Percentiles rank a stretch among this genome's conserved stretches.
Evolutionary conservation across 495 filamentous ascomycete species (phyloP).

Genomic region (Lepidopterella palustris): DNA sequence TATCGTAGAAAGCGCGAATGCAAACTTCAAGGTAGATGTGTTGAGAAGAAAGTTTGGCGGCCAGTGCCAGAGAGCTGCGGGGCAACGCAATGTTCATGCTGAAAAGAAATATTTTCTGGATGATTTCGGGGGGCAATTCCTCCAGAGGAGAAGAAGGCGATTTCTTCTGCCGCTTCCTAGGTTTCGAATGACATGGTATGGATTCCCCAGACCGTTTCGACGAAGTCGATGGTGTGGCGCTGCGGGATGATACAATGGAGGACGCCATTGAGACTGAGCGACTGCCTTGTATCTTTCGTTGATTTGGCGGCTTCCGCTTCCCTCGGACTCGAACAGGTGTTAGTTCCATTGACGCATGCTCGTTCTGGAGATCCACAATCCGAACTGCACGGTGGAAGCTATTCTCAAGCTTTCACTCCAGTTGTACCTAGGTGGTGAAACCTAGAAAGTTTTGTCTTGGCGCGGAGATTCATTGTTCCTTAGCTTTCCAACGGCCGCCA

Average conservation of each 20-base stretch:
- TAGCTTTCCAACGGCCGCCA: too few relatives aligned
- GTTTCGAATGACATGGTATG: not conserved
- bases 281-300: not conserved
- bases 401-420: too few relatives aligned
- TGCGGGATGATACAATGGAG: not conserved
- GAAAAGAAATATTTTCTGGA: slow-evolving; percentile 25
- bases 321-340: slow-evolving; percentile 24
- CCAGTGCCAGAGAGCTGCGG: slow-evolving; percentile 13
- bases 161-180: not conserved
- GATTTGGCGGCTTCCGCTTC: slow-evolving; percentile 1
- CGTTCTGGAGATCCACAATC: too few relatives aligned
- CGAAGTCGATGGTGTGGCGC: not conserved
- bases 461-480: slow-evolving; percentile 3
- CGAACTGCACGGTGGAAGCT: too few relatives aligned
- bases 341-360: slow-evolving; percentile 21
- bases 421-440: too few relatives aligned
- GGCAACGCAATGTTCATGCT: slow-evolving; percentile 26
- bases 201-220: not conserved
- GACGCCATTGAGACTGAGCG: not conserved
- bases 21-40: slow-evolving; percentile 12
- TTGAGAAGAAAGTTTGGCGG: slow-evolving; percentile 10
- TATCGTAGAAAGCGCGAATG: slow-evolving; percentile 21
- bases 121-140: slow-evolving; percentile 21
- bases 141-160: slow-evolving; percentile 23
- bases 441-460: not conserved